These are phyloP conservation scores for Penicillium capsulatum DNA, from an alignment of 2,329 filamentous ascomycete species.

Conservation along the genomic window DNA sequence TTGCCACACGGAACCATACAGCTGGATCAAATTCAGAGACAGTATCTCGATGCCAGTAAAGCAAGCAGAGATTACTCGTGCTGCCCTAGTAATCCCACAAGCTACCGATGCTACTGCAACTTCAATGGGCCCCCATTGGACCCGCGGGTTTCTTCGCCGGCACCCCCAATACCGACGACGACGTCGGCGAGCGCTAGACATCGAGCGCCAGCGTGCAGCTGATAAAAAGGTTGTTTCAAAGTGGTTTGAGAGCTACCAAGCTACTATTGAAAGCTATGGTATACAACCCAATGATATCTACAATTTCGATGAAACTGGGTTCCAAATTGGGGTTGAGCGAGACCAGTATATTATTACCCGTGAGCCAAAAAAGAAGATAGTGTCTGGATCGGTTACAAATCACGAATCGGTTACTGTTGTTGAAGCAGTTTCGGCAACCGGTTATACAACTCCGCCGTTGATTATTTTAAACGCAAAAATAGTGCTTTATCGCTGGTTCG, in stretches of 20 bases:
- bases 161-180: too few relatives aligned
- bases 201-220: background rate
- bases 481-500: background rate
- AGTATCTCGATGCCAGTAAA: too few relatives aligned
- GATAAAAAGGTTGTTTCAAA: background rate
- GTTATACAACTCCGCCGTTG: background rate
- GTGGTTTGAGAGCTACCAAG: background rate
- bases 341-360: background rate
- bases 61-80: too few relatives aligned
- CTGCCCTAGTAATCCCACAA: too few relatives aligned
- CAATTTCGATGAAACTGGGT: background rate
- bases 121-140: too few relatives aligned
- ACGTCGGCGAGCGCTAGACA: too few relatives aligned
- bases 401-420: background rate
- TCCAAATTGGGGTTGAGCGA: background rate
- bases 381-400: background rate
- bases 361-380: background rate
- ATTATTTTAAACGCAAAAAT: conserved; percentile 2
- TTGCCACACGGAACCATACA: conserved; percentile 60
- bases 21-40: too few relatives aligned
- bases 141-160: too few relatives aligned
- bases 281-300: background rate
- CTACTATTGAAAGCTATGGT: background rate
- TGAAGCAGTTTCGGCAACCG: background rate
- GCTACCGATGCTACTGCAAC: too few relatives aligned